Evolutionary conservation across 2,329 filamentous ascomycete genomes (phyloP).

Genomic region (Aspergillus novoparasiticus): DNA sequence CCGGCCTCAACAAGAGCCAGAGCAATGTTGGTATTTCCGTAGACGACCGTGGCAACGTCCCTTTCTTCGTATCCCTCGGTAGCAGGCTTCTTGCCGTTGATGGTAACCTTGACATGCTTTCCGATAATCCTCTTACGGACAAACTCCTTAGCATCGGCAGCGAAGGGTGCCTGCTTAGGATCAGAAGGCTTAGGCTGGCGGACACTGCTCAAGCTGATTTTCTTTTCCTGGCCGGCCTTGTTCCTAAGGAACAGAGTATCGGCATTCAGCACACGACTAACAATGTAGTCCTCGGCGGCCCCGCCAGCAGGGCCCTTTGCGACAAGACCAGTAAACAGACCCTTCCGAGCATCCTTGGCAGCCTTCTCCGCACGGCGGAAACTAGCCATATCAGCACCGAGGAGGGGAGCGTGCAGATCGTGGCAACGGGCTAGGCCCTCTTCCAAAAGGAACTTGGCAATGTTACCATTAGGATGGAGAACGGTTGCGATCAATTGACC

Average conservation of each 20-base stretch:
- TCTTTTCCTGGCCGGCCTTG: slow-evolving; percentile 83
- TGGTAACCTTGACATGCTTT: slow-evolving; percentile 86
- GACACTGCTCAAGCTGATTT: slow-evolving; percentile 88
- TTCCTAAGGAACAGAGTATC: slow-evolving; percentile 86
- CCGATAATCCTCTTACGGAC: slow-evolving; percentile 91
- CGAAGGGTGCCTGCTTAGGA: slow-evolving; percentile 82
- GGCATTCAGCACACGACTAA: slow-evolving; percentile 81
- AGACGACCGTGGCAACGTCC: slow-evolving; percentile 85
- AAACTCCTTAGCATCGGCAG: slow-evolving; percentile 94
- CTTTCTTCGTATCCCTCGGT: slow-evolving; percentile 90
- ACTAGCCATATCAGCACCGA: slow-evolving; percentile 83
- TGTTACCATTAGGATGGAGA: slow-evolving; percentile 86
- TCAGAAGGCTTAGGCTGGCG: slow-evolving; percentile 90
- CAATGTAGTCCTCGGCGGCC: slow-evolving; percentile 74
- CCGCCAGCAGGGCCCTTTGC: slow-evolving; percentile 61
- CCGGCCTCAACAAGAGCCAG: slow-evolving; percentile 86
- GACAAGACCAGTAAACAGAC: slow-evolving; percentile 80
- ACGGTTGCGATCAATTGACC: slow-evolving; percentile 87
- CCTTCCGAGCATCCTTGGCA: slow-evolving; percentile 75
- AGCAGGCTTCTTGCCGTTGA: slow-evolving; percentile 89
- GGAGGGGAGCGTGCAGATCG: slow-evolving; percentile 91
- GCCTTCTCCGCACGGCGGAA: slow-evolving; percentile 84
- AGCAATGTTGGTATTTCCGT: slow-evolving; percentile 84
- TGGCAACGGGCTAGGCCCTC: slow-evolving; percentile 90
- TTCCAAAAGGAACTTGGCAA: slow-evolving; percentile 86